A percentile compares a stretch with the other conserved stretches of the same genome.
Evolutionary conservation across 768 basidiomycete species (phyloP).

Genomic region (Tubosaeta sp.): DNA sequence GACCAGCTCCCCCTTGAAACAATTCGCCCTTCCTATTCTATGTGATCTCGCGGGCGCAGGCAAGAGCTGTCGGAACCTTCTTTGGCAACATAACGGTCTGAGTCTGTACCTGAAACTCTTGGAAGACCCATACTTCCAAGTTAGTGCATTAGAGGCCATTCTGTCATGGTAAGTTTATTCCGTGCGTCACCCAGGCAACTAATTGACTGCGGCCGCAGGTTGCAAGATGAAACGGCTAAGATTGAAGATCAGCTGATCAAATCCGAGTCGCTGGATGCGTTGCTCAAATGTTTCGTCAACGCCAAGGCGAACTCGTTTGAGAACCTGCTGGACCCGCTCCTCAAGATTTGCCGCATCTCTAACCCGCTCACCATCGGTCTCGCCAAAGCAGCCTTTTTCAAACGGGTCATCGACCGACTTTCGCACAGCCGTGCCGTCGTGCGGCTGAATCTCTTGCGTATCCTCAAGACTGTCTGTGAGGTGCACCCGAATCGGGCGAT

Average conservation of each 20-base stretch:
- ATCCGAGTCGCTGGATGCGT: conserved; percentile 54
- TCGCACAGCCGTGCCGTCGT: conserved; percentile 76
- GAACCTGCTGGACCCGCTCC: conserved; percentile 85
- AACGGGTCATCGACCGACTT: conserved; percentile 80
- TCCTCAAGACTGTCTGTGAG: conserved; percentile 84
- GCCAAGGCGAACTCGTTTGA: conserved; percentile 91
- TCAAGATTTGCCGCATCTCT: conserved; percentile 87
- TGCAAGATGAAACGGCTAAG: conserved; percentile 91
- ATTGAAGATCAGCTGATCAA: conserved; percentile 88
- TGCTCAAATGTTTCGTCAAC: conserved; percentile 76
- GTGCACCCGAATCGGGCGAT: conserved; percentile 81
- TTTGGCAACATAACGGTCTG: conserved; percentile 96
- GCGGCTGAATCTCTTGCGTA: conserved; percentile 82
- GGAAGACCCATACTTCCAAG: conserved; percentile 87
- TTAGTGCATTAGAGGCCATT: conserved; percentile 86
- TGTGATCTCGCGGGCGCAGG: conserved; percentile 96
- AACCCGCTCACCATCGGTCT: conserved; percentile 68
- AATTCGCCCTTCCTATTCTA: conserved; percentile 94
- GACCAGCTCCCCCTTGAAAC: conserved; percentile 87
- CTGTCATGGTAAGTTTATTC: conserved; percentile 67
- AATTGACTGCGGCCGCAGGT: conserved; percentile 43
- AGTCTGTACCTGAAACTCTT: conserved; percentile 72
- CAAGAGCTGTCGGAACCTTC: conserved; percentile 81
- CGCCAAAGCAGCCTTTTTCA: conserved; percentile 80
- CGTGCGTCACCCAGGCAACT: neutral